Percentiles rank a stretch among this genome's conserved stretches.
Evolutionary conservation across 139 green algal genomes (phyloP).

Genomic region (Nannochloris sp.): DNA sequence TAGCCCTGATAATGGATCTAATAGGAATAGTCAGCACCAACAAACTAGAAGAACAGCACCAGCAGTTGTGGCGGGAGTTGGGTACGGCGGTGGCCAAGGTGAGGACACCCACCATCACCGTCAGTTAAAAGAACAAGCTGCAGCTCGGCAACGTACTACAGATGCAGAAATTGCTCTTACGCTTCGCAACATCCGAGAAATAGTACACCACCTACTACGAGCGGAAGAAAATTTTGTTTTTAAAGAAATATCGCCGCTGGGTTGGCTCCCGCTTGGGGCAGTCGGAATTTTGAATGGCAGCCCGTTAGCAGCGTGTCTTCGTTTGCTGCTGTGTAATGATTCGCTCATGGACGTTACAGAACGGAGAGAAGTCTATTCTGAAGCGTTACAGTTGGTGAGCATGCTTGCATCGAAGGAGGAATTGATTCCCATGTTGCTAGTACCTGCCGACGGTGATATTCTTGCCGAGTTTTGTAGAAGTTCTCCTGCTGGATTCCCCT

Average conservation of each 20-base stretch:
- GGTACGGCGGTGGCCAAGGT: conserved; percentile 5
- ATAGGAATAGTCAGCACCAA: background rate
- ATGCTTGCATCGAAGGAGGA: conserved; percentile 4
- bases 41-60: too few relatives aligned
- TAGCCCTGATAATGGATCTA: too few relatives aligned
- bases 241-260: background rate
- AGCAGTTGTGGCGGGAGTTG: background rate
- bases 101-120: background rate
- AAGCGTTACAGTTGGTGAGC: background rate
- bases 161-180: background rate
- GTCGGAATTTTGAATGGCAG: conserved; percentile 14
- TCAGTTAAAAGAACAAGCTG: background rate
- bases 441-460: conserved; percentile 12
- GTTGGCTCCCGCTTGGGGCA: conserved; percentile 7
- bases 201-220: background rate
- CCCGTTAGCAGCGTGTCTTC: conserved; percentile 8
- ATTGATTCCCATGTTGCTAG: conserved; percentile 16
- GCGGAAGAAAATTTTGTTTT: background rate
- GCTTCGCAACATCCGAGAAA: background rate
- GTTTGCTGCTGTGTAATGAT: conserved; percentile 19
- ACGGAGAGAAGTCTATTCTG: conserved; percentile 1
- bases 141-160: background rate
- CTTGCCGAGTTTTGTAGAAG: background rate
- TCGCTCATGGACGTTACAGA: conserved; percentile 10
- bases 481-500: too few relatives aligned